Conservation (phyloP, 768 basidiomycete genomes). For the Gautieria morchelliformis region DNA sequence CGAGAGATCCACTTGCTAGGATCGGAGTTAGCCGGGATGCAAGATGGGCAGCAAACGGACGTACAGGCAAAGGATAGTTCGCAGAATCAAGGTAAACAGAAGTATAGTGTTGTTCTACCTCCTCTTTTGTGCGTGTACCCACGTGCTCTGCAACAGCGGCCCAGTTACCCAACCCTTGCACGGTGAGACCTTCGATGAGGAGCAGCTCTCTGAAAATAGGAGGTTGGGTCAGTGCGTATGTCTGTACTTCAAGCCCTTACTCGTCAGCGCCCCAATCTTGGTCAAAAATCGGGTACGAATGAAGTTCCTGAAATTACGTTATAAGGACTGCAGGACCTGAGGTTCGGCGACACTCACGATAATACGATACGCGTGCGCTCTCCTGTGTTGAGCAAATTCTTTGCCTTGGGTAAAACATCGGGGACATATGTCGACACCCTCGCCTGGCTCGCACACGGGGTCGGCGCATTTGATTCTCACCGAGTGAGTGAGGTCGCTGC, state of each 20-base stretch:
- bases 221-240: background rate
- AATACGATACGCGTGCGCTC: conserved; percentile 83
- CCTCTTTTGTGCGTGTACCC: conserved; percentile 88
- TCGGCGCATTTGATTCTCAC: conserved; percentile 95
- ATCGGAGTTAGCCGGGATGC: conserved; percentile 8
- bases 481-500: conserved; percentile 88
- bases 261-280: conserved; percentile 98
- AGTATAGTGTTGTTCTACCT: conserved; percentile 85
- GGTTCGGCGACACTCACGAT: conserved; percentile 45
- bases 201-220: conserved; percentile 62
- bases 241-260: conserved; percentile 34
- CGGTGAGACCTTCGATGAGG: conserved; percentile 77
- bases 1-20: conserved; percentile 35
- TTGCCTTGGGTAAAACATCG: conserved; percentile 87
- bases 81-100: conserved; percentile 70
- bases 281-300: conserved; percentile 92
- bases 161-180: conserved; percentile 93
- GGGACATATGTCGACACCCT: conserved; percentile 90
- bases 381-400: conserved; percentile 79
- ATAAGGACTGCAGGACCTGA: background rate
- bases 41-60: conserved; percentile 17
- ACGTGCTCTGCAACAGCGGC: conserved; percentile 91
- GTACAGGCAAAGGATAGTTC: conserved; percentile 73
- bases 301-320: conserved; percentile 61
- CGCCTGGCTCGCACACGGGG: conserved; percentile 56